A percentile compares a stretch with the other conserved stretches of the same genome.
phyloP scores from a whole-genome alignment of 306 rosid species.

The Trifolium repens region DNA sequence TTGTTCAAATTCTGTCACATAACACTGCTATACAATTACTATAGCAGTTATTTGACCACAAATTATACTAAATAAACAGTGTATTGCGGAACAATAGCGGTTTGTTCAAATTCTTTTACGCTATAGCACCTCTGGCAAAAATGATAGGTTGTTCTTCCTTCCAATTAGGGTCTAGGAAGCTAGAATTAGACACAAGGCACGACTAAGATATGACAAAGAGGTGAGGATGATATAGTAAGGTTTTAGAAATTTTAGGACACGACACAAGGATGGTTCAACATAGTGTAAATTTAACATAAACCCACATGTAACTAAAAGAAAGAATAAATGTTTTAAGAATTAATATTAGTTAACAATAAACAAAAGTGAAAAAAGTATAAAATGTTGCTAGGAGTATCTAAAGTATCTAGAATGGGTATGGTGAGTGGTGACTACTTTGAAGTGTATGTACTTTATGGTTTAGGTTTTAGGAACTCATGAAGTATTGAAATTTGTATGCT shows the following conservation, averaged over 20 bases:
- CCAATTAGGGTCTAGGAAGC: not conserved
- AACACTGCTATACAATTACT: not conserved
- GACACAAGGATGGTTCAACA: not conserved
- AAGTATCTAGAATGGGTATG: not conserved
- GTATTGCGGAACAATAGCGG: not conserved
- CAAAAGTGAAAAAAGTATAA: not conserved
- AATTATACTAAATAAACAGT: not conserved
- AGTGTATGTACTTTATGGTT: not conserved
- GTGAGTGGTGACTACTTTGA: no score
- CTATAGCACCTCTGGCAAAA: no score
- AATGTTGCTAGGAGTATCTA: not conserved
- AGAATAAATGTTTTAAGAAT: not conserved
- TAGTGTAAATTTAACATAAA: not conserved
- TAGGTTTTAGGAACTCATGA: not conserved
- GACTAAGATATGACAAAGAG: not conserved
- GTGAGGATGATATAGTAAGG: not conserved
- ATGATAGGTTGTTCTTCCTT: not conserved
- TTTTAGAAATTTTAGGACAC: constrained; percentile 2
- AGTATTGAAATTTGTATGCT: not conserved
- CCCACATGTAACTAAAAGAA: not conserved
- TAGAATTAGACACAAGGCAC: not conserved
- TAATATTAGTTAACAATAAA: not conserved
- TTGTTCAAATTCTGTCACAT: not conserved
- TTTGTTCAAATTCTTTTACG: not conserved
- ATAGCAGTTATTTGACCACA: not conserved